Conservation (phyloP, 106 monocot species). For the Allium fistulosum region DNA sequence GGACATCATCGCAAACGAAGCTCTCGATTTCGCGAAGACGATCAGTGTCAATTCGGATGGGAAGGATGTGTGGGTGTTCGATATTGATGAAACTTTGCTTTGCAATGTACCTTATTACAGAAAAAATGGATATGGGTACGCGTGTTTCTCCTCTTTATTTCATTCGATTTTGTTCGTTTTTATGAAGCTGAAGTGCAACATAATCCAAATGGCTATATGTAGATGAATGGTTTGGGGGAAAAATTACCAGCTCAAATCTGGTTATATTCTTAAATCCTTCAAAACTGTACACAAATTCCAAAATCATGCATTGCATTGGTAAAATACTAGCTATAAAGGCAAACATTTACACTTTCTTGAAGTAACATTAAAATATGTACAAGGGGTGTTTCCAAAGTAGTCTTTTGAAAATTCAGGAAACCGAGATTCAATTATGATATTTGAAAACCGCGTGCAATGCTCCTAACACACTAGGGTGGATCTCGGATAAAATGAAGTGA, state of each 20-base stretch:
- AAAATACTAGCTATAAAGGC: too few relatives aligned
- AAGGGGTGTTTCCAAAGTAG: too few relatives aligned
- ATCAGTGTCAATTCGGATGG: slow-evolving; percentile 23
- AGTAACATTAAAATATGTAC: too few relatives aligned
- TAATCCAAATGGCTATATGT: neutral
- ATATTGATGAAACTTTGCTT: slow-evolving; percentile 39
- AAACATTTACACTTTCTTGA: too few relatives aligned
- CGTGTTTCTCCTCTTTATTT: neutral
- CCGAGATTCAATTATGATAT: too few relatives aligned
- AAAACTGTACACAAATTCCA: neutral
- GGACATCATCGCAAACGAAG: slow-evolving; percentile 14
- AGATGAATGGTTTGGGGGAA: too few relatives aligned
- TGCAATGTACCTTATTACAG: slow-evolving; percentile 39
- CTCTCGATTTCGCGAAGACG: slow-evolving; percentile 16
- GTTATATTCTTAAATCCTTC: neutral
- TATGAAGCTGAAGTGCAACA: neutral
- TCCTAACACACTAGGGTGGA: too few relatives aligned
- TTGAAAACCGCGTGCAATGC: too few relatives aligned
- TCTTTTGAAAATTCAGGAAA: too few relatives aligned
- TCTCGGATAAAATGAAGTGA: too few relatives aligned
- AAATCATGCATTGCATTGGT: neutral
- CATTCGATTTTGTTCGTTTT: neutral
- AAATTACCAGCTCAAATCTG: neutral
- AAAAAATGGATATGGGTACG: slow-evolving; percentile 20
- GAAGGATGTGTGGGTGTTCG: slow-evolving; percentile 40